Evolutionary conservation across 768 basidiomycete species (phyloP).

Genomic region (Naganishia vishniacii): DNA sequence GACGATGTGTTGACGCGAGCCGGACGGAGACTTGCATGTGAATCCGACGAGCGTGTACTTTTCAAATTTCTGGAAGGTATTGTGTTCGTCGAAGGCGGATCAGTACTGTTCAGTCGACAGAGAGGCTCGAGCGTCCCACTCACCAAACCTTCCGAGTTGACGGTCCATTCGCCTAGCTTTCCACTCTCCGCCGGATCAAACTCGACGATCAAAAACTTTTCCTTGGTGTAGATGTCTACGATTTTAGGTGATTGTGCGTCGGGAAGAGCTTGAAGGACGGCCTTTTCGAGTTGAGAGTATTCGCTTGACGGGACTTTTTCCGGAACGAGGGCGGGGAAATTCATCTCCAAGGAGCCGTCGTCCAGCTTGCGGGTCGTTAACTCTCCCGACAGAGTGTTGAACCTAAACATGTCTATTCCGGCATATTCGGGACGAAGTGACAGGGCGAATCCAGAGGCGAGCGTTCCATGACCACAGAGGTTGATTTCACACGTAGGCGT

Average conservation of each 20-base stretch:
- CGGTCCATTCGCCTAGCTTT: conserved; percentile 13
- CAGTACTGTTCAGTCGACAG: too few relatives aligned
- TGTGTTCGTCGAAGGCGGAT: too few relatives aligned
- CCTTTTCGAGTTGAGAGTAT: conserved; percentile 6
- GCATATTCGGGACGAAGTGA: not conserved
- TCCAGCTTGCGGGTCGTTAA: conserved; percentile 7
- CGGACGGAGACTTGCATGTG: not conserved
- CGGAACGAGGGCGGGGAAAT: conserved; percentile 25
- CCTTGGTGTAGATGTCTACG: conserved; percentile 5
- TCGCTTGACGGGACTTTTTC: not conserved
- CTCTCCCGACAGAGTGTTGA: conserved; percentile 20
- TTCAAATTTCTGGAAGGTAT: conserved; percentile 5
- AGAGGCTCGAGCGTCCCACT: too few relatives aligned
- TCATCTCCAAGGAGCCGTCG: conserved; percentile 22
- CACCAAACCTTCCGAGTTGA: conserved; percentile 13
- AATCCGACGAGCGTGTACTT: conserved; percentile 18
- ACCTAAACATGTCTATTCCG: conserved; percentile 3
- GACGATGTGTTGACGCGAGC: conserved; percentile 9
- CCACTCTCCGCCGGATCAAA: conserved; percentile 2
- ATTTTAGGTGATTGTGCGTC: conserved; percentile 2
- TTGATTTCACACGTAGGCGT: conserved; percentile 23
- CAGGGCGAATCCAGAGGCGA: conserved; percentile 25
- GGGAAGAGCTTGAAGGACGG: not conserved
- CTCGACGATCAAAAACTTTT: conserved; percentile 18
- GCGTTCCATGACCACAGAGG: conserved; percentile 29